Evolutionary conservation across 2,329 filamentous ascomycete species (phyloP).

Genomic region (Venturia oleaginea): DNA sequence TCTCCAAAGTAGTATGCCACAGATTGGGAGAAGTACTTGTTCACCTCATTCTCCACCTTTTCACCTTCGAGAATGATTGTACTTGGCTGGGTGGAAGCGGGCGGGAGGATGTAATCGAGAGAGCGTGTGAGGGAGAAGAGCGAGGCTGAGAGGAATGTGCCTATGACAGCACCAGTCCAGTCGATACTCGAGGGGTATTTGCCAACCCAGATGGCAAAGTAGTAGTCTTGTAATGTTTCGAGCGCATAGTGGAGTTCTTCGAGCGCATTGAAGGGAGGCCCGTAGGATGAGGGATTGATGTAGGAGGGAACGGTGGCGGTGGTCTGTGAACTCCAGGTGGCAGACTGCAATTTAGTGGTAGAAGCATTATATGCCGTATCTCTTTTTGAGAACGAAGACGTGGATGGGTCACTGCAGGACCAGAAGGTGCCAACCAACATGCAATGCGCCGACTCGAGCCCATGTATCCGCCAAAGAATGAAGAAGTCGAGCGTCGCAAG

Average conservation of each 20-base stretch:
- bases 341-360: not conserved
- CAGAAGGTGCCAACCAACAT: not conserved
- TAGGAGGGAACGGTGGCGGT: not conserved
- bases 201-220: conserved; percentile 68
- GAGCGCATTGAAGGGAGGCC: conserved; percentile 19
- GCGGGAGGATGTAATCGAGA: conserved; percentile 37
- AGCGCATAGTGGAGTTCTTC: conserved; percentile 47
- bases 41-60: conserved; percentile 67
- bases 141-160: conserved; percentile 67
- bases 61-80: conserved; percentile 27
- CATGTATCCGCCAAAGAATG: not conserved
- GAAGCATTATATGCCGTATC: not conserved
- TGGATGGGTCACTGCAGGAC: not conserved
- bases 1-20: conserved; percentile 80
- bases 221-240: conserved; percentile 64
- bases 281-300: not conserved
- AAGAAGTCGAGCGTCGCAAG: not conserved
- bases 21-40: conserved; percentile 70
- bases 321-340: not conserved
- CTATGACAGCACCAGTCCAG: conserved; percentile 83
- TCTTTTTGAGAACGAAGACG: not conserved
- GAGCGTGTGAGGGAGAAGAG: conserved; percentile 62
- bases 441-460: not conserved
- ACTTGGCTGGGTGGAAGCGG: conserved; percentile 17
- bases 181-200: conserved; percentile 83